Evolutionary conservation across 805 yeast genomes (phyloP).

Genomic region (Saccharomycopsis sp.): DNA sequence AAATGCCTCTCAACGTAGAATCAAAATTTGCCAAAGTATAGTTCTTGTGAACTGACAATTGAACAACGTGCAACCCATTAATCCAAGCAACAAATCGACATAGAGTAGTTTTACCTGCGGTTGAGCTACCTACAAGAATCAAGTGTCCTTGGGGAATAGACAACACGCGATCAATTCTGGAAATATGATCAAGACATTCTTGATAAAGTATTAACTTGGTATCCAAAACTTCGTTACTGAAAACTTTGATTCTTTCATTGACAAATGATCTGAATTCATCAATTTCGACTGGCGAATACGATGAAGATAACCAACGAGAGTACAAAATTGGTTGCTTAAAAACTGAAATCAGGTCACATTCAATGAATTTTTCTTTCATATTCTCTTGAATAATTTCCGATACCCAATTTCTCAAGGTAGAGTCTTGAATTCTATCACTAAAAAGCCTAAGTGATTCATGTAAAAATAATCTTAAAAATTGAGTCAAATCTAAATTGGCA

Average conservation of each 20-base stretch:
- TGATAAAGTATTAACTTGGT: constrained; percentile 55
- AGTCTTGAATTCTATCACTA: constrained; percentile 56
- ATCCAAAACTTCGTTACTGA: constrained; percentile 73
- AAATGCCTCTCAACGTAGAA: constrained; percentile 44
- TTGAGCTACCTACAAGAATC: constrained; percentile 74
- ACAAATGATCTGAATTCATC: constrained; percentile 47
- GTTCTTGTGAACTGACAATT: constrained; percentile 47
- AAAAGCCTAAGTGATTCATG: constrained; percentile 79
- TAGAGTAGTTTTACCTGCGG: constrained; percentile 75
- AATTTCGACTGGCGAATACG: constrained; percentile 49
- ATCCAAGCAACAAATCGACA: constrained; percentile 87
- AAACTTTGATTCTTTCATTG: constrained; percentile 55
- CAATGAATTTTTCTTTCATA: constrained; percentile 38
- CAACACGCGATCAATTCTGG: constrained; percentile 75
- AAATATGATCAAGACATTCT: constrained; percentile 63
- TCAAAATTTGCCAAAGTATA: constrained; percentile 66
- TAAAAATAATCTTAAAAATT: constrained; percentile 60
- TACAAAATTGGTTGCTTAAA: constrained; percentile 51
- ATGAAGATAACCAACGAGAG: constrained; percentile 67
- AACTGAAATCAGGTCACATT: constrained; percentile 31
- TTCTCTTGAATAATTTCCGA: constrained; percentile 29
- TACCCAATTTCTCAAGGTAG: constrained; percentile 45
- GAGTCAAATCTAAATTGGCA: constrained; percentile 27
- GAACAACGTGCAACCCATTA: constrained; percentile 60
- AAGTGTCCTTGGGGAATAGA: constrained; percentile 86